Evolutionary conservation across 225 moss, liverwort and hornwort species (phyloP).

Genomic region (Straminergon stramineum): DNA sequence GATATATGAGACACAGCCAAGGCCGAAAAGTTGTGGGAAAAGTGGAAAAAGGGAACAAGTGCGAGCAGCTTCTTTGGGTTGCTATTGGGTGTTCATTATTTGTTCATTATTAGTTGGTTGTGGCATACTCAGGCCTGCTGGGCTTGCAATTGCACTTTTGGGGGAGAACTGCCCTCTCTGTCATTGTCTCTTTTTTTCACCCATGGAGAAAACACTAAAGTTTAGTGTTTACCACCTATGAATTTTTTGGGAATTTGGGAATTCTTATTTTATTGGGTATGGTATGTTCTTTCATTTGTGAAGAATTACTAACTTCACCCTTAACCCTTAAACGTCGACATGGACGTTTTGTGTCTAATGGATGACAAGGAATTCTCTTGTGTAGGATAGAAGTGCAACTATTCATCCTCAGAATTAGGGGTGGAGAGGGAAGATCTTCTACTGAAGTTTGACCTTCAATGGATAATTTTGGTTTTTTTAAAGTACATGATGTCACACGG

Average conservation of each 20-base stretch:
- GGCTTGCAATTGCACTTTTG: not conserved
- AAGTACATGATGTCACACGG: too few species aligned
- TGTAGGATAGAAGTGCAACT: too few species aligned
- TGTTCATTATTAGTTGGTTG: not conserved
- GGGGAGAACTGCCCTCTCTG: too few species aligned
- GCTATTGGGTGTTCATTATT: not conserved
- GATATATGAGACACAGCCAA: not conserved
- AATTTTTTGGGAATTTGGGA: not conserved
- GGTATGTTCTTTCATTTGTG: not conserved
- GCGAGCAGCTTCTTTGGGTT: not conserved
- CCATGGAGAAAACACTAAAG: not conserved
- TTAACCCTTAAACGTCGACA: too few species aligned
- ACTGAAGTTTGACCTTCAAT: too few species aligned
- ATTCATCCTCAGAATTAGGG: too few species aligned
- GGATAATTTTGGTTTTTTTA: too few species aligned
- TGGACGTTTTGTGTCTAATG: too few species aligned
- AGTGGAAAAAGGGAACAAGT: not conserved
- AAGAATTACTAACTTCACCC: not conserved
- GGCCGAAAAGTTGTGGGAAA: not conserved
- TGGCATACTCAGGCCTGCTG: not conserved
- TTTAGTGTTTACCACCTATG: not conserved
- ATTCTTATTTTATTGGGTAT: not conserved
- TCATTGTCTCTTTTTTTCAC: not conserved
- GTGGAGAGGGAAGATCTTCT: too few species aligned
- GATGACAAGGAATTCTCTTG: too few species aligned